Conservation (phyloP, 768 basidiomycete genomes). For the Cyclocybe aegerita region DNA sequence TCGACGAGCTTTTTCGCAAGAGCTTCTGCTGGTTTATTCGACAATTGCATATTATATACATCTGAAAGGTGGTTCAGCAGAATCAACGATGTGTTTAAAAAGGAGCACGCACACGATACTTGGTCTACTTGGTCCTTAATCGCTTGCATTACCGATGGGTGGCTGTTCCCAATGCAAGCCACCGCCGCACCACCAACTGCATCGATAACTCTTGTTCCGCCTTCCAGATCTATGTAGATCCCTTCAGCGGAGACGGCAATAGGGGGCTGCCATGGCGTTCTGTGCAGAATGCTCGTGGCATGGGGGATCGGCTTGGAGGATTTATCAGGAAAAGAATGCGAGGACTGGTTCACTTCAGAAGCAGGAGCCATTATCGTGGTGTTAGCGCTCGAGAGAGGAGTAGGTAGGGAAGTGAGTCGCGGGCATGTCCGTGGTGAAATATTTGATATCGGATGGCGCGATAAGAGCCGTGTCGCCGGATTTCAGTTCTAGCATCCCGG, state of each 20-base stretch:
- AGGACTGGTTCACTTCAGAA: background rate
- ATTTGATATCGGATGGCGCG: constrained; percentile 8
- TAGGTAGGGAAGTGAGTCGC: background rate
- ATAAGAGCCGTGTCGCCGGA: background rate
- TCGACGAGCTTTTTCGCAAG: constrained; percentile 67
- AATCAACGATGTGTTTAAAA: background rate
- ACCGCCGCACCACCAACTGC: constrained; percentile 88
- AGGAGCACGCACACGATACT: constrained; percentile 59
- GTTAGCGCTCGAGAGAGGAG: background rate
- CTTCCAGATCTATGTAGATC: constrained; percentile 68
- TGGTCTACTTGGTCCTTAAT: constrained; percentile 81
- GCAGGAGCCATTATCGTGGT: constrained; percentile 8
- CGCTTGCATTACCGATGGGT: constrained; percentile 70
- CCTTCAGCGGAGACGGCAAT: constrained; percentile 67
- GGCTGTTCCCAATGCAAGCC: constrained; percentile 70
- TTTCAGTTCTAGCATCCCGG: too few relatives aligned
- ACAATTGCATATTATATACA: constrained; percentile 85
- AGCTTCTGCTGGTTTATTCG: constrained; percentile 78
- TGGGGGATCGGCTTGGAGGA: constrained; percentile 17
- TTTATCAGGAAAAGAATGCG: background rate
- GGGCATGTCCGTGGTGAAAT: background rate
- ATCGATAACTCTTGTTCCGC: constrained; percentile 71
- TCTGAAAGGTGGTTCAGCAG: constrained; percentile 41
- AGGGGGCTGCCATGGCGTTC: constrained; percentile 75
- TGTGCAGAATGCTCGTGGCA: constrained; percentile 48